phyloP scores from a whole-genome alignment of 371 early-diverging fungal species.

The Mucor plumbeus region DNA sequence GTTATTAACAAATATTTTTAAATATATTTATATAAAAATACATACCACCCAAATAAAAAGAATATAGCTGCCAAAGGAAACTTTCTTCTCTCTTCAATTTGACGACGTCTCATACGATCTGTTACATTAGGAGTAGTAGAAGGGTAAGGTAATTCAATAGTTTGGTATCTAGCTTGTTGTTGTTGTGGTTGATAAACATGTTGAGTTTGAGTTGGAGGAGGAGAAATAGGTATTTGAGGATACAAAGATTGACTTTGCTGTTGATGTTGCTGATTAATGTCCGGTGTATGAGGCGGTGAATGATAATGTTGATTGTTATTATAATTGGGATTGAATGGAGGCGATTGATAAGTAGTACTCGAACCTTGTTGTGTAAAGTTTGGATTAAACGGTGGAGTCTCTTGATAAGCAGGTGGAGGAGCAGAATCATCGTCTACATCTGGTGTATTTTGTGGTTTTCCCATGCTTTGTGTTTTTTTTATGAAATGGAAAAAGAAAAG shows the following conservation, averaged over 20 bases:
- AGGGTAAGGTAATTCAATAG: conserved; percentile 24
- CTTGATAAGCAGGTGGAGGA: conserved; percentile 27
- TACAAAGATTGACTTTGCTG: neutral
- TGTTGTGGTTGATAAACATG: neutral
- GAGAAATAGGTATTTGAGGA: conserved; percentile 18
- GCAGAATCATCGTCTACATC: conserved; percentile 19
- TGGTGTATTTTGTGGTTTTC: conserved; percentile 10
- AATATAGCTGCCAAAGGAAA: conserved; percentile 32
- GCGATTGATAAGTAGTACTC: conserved; percentile 1
- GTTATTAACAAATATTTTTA: neutral
- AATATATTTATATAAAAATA: neutral
- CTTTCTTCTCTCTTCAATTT: conserved; percentile 1
- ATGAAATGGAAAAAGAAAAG: conserved; percentile 4
- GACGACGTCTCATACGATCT: neutral
- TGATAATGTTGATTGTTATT: neutral
- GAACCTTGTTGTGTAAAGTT: neutral
- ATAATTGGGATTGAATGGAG: conserved; percentile 13
- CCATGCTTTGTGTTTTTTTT: conserved; percentile 3
- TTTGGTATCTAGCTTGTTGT: conserved; percentile 20
- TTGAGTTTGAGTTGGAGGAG: neutral
- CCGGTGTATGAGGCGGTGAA: conserved; percentile 12
- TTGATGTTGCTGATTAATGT: neutral
- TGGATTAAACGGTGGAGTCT: conserved; percentile 15
- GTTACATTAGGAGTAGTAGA: neutral
- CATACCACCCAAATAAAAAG: conserved; percentile 37